Base-by-base conservation (phyloP, 148 eudicot genomes). In the Silene uniflora region DNA sequence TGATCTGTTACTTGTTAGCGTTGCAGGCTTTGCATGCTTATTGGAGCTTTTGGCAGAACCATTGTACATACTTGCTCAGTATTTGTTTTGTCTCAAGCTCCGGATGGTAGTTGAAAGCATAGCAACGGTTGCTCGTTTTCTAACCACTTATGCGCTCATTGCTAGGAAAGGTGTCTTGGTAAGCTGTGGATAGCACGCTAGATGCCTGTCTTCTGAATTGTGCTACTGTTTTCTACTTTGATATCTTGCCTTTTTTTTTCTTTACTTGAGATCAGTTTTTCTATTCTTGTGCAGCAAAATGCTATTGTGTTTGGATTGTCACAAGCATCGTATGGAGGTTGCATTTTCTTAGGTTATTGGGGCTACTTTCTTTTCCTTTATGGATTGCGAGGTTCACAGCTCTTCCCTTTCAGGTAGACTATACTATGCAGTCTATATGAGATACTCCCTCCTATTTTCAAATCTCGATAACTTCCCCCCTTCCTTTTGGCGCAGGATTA, bases 41-140 rank as follows among this genome's bases (percentile, higher is more conserved):
- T 76, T 92, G 82, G 99, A 92, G 88, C 95, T 96, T 52, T 66
- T 92, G 86, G 96, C 98, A 14, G 98, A 96, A 77, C 99, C 98
- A 59, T 76, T 96, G 64, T 92, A 92, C 81, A 92, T 96, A 73
- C 91, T 96, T 80, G 88, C 98, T 58, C 99, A 96, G 80, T 91
- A 88, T 79, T 72, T 91, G 85, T 86, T 93, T 73, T 92, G 91
- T 75, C 98, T 96, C 83, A 91, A 84, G 83, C 81, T 96, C 77
- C 89, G 98, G 55, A 84, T 96, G 83, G 77, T 87, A 68, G 91
- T 88, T 73, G 99, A 96, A 89, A 84, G 90, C 88, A 84, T 80
- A 67, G 91, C 97, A 75, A 96, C 99, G 25, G 86, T 96, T 83
- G 77, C 80, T 16, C 98, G 98, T 54, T 92, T 97, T 83, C 59